These are phyloP conservation scores for Salix viminalis DNA, from an alignment of 345 rosid species.

Conservation along the genomic window DNA sequence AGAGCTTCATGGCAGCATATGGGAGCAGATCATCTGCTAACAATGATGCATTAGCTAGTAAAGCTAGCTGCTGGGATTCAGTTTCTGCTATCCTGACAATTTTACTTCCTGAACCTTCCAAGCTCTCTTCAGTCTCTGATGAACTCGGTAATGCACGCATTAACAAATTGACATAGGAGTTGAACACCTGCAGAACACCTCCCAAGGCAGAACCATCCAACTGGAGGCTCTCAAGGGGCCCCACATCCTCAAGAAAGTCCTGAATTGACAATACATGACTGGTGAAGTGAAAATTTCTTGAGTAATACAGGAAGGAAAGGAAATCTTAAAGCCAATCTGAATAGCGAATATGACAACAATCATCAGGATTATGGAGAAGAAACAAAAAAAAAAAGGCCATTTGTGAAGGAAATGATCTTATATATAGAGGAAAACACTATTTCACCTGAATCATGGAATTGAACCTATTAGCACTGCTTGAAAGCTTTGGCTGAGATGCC, in stretches of 20 bases:
- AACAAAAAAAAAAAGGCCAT: background rate
- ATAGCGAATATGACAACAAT: background rate
- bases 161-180: conserved; percentile 60
- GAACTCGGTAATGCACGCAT: conserved; percentile 81
- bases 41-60: conserved; percentile 77
- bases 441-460: conserved; percentile 79
- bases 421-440: background rate
- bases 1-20: conserved; percentile 65
- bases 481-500: conserved; percentile 58
- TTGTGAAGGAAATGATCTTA: background rate
- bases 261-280: conserved; percentile 12
- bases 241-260: conserved; percentile 56
- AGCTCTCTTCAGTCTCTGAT: conserved; percentile 60
- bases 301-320: background rate
- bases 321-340: background rate
- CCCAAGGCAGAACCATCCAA: conserved; percentile 49
- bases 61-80: conserved; percentile 75
- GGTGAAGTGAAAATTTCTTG: background rate
- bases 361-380: background rate
- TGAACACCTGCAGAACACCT: conserved; percentile 44
- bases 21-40: conserved; percentile 88
- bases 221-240: conserved; percentile 45
- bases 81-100: conserved; percentile 75
- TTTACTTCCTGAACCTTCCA: conserved; percentile 44
- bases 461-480: conserved; percentile 73